These are phyloP conservation scores for Dactylellina haptotyla DNA, from an alignment of 2,329 filamentous ascomycete genomes.

Conservation along the genomic window DNA sequence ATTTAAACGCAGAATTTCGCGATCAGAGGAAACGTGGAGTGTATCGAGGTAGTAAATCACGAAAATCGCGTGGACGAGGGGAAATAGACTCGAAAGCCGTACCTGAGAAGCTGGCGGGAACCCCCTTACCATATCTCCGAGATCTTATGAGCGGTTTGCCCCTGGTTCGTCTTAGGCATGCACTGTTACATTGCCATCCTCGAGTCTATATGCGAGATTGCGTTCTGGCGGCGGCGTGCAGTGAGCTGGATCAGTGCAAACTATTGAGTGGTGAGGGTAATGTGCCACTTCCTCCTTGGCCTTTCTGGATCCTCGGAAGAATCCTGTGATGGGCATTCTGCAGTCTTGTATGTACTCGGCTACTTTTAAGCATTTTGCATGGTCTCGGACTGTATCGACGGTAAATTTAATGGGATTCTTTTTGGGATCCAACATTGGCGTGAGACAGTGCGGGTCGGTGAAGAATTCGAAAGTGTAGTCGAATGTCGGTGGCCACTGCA, in stretches of 20 bases:
- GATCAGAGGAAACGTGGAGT: conserved; percentile 11
- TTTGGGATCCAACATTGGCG: conserved; percentile 2
- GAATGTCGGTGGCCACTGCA: conserved; percentile 5
- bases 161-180: background rate
- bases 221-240: background rate
- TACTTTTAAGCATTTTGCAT: conserved; percentile 2
- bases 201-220: background rate
- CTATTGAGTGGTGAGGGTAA: background rate
- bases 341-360: conserved; percentile 4
- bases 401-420: conserved; percentile 6
- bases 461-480: conserved; percentile 39
- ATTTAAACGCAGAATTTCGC: conserved; percentile 37
- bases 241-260: conserved; percentile 1
- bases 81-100: conserved; percentile 34
- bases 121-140: background rate
- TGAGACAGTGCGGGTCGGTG: conserved; percentile 3
- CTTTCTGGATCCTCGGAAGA: conserved; percentile 19
- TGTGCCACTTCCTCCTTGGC: background rate
- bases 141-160: conserved; percentile 12
- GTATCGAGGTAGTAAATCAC: conserved; percentile 25
- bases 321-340: conserved; percentile 17
- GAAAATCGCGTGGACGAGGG: background rate
- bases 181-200: background rate
- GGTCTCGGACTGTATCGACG: conserved; percentile 1
- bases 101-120: background rate